Conservation (phyloP, 108 stramenopile genomes). For the Nitzschia sp. region DNA sequence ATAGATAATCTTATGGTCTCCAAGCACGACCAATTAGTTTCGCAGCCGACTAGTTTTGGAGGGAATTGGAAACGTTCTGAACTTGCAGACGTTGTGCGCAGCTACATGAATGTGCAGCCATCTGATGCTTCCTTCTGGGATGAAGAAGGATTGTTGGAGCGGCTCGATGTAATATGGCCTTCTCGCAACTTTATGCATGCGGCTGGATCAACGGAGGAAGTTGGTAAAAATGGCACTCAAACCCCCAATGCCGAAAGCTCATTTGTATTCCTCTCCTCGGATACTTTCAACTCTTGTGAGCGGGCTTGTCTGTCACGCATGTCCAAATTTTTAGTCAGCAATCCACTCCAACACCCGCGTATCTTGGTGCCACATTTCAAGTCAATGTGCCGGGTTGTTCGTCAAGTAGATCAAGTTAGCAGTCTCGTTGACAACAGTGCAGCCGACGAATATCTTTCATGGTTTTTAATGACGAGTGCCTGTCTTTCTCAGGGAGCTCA, state of each 20-base stretch:
- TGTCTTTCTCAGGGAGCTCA: conserved; percentile 82
- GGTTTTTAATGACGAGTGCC: conserved; percentile 78
- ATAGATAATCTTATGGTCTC: neutral
- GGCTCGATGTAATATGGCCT: conserved; percentile 78
- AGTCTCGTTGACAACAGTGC: conserved; percentile 1
- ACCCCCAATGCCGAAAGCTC: conserved; percentile 1
- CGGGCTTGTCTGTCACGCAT: conserved; percentile 58
- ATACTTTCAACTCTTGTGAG: conserved; percentile 60
- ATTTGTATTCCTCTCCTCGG: conserved; percentile 65
- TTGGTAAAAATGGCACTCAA: neutral
- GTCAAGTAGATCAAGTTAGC: conserved; percentile 16
- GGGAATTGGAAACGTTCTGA: conserved; percentile 55
- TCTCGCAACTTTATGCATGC: conserved; percentile 41
- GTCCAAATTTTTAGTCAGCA: conserved; percentile 45
- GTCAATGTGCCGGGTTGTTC: conserved; percentile 62
- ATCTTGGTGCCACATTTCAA: conserved; percentile 64
- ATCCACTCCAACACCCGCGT: conserved; percentile 20
- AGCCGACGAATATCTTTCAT: conserved; percentile 54
- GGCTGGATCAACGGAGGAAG: neutral
- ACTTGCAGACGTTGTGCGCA: conserved; percentile 48
- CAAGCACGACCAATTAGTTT: conserved; percentile 51
- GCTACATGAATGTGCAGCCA: conserved; percentile 41
- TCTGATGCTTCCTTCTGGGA: conserved; percentile 18
- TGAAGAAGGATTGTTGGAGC: conserved; percentile 30
- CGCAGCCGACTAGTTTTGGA: conserved; percentile 77